Conservation (phyloP, 352 stramenopile species). For the Aphanomyces invadans region DNA sequence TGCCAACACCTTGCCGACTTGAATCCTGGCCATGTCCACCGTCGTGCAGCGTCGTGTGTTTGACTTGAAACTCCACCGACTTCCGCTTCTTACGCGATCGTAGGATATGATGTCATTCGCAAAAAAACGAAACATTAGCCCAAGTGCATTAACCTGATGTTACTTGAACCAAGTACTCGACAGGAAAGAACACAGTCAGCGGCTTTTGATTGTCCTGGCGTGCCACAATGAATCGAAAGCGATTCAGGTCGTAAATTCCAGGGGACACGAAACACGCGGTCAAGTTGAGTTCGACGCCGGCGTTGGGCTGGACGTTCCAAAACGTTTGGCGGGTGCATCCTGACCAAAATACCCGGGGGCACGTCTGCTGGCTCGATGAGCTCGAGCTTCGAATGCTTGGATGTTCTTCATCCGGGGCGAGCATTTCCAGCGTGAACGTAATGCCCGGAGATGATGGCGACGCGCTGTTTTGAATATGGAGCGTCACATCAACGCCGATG, state of each 20-base stretch:
- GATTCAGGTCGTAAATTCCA: conserved; percentile 79
- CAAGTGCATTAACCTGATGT: no score
- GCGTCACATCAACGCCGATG: conserved; percentile 55
- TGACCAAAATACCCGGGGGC: conserved; percentile 73
- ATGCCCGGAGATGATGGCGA: conserved; percentile 41
- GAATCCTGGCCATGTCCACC: no score
- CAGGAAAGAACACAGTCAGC: conserved; percentile 50
- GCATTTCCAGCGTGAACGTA: conserved; percentile 70
- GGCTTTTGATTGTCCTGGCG: conserved; percentile 11
- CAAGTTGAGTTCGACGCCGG: conserved; percentile 41
- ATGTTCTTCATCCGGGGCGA: conserved; percentile 62
- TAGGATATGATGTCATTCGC: no score
- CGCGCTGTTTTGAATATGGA: conserved; percentile 53
- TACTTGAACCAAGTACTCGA: conserved; percentile 76
- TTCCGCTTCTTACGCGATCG: no score
- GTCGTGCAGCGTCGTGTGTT: no score
- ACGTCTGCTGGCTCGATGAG: conserved; percentile 24
- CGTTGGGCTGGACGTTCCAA: conserved; percentile 40
- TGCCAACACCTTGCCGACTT: no score
- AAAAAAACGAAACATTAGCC: no score
- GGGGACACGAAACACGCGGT: conserved; percentile 63
- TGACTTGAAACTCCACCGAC: no score
- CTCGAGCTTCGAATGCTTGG: conserved; percentile 26
- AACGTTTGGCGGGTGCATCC: conserved; percentile 69
- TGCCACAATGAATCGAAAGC: conserved; percentile 25